A percentile compares a stretch with the other conserved stretches of the same genome.
These are phyloP conservation scores for Colletotrichum plurivorum DNA, from an alignment of 2,329 filamentous ascomycete genomes.

Conservation along the genomic window DNA sequence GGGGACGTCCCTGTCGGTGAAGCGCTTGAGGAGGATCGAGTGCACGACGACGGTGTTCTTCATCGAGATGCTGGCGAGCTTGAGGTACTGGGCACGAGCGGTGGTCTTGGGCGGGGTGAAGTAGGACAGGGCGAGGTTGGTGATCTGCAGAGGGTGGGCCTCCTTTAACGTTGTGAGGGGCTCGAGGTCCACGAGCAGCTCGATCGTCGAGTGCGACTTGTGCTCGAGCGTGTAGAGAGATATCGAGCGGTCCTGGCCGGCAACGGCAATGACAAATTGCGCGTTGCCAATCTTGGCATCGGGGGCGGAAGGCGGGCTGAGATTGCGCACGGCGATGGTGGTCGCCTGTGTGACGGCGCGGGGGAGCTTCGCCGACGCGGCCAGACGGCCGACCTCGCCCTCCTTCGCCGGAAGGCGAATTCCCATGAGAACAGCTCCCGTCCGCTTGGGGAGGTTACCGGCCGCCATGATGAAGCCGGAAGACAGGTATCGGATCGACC, in stretches of 20 bases:
- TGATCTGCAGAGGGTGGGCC: constrained; percentile 72
- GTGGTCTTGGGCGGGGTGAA: constrained; percentile 68
- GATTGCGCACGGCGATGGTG: constrained; percentile 81
- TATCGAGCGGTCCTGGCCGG: constrained; percentile 84
- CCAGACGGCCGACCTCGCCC: constrained; percentile 60
- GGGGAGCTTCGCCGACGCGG: constrained; percentile 71
- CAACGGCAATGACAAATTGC: constrained; percentile 86
- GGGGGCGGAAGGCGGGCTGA: constrained; percentile 69
- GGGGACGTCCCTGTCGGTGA: constrained; percentile 52
- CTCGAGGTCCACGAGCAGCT: constrained; percentile 66
- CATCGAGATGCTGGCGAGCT: constrained; percentile 85
- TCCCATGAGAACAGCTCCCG: constrained; percentile 70
- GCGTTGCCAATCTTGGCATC: constrained; percentile 70
- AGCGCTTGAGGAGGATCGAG: constrained; percentile 76
- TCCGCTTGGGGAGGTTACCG: constrained; percentile 71
- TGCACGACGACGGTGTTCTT: constrained; percentile 86
- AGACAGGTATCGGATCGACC: constrained; percentile 72
- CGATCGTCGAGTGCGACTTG: constrained; percentile 59
- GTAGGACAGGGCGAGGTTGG: constrained; percentile 70
- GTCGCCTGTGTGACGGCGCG: constrained; percentile 80
- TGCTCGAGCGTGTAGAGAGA: constrained; percentile 85
- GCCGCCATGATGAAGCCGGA: constrained; percentile 70
- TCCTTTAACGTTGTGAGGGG: constrained; percentile 67
- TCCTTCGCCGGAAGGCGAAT: constrained; percentile 63
- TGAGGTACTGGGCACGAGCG: constrained; percentile 70